A percentile compares a stretch with the other conserved stretches of the same genome.
phyloP scores from a whole-genome alignment of 2,329 filamentous ascomycete species.

The Lachnum nothofagi region DNA sequence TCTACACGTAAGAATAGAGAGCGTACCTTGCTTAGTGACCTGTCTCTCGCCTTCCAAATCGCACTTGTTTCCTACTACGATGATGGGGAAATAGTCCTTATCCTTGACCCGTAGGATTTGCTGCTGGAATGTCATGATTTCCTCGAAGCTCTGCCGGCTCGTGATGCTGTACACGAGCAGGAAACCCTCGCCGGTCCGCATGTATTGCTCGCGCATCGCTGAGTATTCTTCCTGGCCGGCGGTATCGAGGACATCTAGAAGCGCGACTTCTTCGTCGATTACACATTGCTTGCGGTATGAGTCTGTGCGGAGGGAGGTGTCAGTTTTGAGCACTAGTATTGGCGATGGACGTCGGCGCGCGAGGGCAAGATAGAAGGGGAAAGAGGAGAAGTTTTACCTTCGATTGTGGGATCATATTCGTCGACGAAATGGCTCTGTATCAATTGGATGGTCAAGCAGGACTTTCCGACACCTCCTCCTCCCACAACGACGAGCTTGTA shows the following conservation, averaged over 20 bases:
- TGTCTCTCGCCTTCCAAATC: conserved; percentile 91
- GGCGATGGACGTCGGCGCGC: background rate
- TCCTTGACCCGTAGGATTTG: conserved; percentile 98
- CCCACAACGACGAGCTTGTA: conserved; percentile 97
- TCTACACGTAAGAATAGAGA: background rate
- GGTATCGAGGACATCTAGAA: conserved; percentile 96
- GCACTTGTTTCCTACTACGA: conserved; percentile 98
- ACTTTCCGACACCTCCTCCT: conserved; percentile 97
- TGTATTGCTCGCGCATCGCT: conserved; percentile 99
- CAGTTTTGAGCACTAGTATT: background rate
- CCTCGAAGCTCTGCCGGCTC: conserved; percentile 93
- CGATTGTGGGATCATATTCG: conserved; percentile 98
- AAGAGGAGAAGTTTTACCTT: conserved; percentile 66
- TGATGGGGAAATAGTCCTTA: conserved; percentile 99
- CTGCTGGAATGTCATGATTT: conserved; percentile 98
- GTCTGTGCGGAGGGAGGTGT: conserved; percentile 54
- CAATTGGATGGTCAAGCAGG: conserved; percentile 95
- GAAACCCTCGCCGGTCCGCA: conserved; percentile 97
- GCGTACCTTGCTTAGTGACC: conserved; percentile 83
- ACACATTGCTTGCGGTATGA: conserved; percentile 99
- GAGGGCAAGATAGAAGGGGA: conserved; percentile 5
- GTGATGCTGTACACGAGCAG: conserved; percentile 97
- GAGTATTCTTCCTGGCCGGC: conserved; percentile 99
- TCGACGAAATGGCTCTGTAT: conserved; percentile 92
- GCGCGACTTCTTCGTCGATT: conserved; percentile 94